Evolutionary conservation across 805 yeast species (phyloP), one percentile per base, ranked within the genome.

Genomic region (Metschnikowia drakensbergensis): DNA sequence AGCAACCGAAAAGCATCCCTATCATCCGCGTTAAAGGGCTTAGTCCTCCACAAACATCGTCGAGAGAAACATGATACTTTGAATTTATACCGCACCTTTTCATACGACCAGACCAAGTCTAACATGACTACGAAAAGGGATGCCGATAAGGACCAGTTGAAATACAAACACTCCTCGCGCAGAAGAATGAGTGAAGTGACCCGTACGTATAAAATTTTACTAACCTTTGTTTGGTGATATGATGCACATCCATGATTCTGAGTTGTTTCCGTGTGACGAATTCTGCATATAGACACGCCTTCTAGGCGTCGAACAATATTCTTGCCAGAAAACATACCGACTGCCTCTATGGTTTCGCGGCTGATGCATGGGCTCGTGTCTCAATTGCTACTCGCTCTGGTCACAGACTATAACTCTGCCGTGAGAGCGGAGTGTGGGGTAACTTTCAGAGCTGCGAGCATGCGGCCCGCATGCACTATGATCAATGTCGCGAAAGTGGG

Each of bases 81-180:
- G 6, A 23, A 31, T 33, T 46, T 56, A 47, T 38, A 51, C 32
- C 54, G 58, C 36, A 58, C 67, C 5, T 48, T 45, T 40, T 62
- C 67, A 35, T 70, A 50, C 47, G 77, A 72, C 48, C 75, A 69
- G 51, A 71, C 75, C 6, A 67, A 65, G 53, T 62, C 69, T 46
- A 52, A 53, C 34, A 62, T 71, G 63, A 69, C 75, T 5, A 52
- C 52, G 11, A 55, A 56, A 26, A 59, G 75, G 38, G 65, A 62
- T 36, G 62, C 51, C 13, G 46, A 53, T 36, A 54, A 51, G 40
- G 53, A 50, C 11, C 26, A 58, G 22, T 22, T 57, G 25, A 55
- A 54, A 37, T 38, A 50, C 32, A 52, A 41, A 4, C 58, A 54
- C 34, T 49, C 31, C 46, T 45, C 43, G 6, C 55, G 54, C 13